Base-by-base conservation (phyloP, 805 yeast species). In the Candida arabinofermentans region DNA sequence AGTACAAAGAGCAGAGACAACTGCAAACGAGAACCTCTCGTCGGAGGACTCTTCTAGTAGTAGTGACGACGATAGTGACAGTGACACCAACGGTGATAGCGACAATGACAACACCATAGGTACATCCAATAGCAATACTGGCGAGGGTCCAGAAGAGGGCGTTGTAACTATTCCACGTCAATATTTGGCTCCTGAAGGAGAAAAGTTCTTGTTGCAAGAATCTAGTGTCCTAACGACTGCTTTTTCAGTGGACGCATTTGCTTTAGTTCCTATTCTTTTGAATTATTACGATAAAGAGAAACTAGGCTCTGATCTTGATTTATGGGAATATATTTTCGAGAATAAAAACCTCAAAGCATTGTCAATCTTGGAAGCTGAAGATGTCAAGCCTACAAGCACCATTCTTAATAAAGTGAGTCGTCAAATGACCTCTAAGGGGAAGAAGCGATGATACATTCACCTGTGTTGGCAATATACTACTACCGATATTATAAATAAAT, bases 311-410 rank as follows among this genome's bases (percentile, higher is more conserved):
- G 52, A 53, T 30, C 39, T 42, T 3, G 32, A 38, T 9, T 41
- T 57, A 16, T 57, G 61, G 61, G 40, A 33, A 4, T 39, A 41
- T 22, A 48, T 57, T 13, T 36, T 50, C 27, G 45, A 50, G 5
- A 13, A 46, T 2, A 51, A 43, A 27, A 42, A 48, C 16, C 51
- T 49, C 41, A 36, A 24, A 30, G 42, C 44, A 13, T 47, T 51
- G 36, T 13, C 29, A 16, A 26, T 40, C 2, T 40, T 53, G n/a
- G 49, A 46, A 21, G 27, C 34, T 1, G 10, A 37, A 9, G 51
- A 49, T 10, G 43, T 53, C 14, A 41, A 40, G 12, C 55, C 57
- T n/a, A 43, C 46, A 3, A 24, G 49, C 10, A 43, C 24, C 5
- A 38, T 49, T 13, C 16, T 51, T 14, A 34, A 42, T 14, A 16